Base-by-base conservation (phyloP, 441 rosid species). In the Melastoma candidum region DNA sequence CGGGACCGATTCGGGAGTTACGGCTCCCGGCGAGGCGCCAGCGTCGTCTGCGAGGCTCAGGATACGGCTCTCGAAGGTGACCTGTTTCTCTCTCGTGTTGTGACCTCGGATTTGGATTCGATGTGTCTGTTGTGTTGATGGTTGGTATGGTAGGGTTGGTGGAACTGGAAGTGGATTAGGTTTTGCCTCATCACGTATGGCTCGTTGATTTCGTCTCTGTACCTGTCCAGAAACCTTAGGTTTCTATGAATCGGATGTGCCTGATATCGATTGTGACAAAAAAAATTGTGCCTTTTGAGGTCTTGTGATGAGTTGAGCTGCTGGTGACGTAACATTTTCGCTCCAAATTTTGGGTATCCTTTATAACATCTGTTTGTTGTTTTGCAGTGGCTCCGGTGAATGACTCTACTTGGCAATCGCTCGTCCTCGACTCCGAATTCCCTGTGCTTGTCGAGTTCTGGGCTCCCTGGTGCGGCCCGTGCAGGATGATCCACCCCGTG, bases 381-480 rank as follows among this genome's bases (percentile, higher is more conserved):
- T 49, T 65, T 64, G 74, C 83, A 83, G 96, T 81, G 57, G 68
- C 78, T 22, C 53, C 69, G 32, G 83, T 85, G 22, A 68, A 69
- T 47, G 95, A 83, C 50, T 68, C 69, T 13, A 73, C 79, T 39
- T 90, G 97, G 97, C 79, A 83, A 52, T 74, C 92, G 8, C 69
- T 70, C 36, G 93, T 90, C 51, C 85, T 90, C 3, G 83, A 78
- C 12, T 77, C 88, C 44, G 78, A 77, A 44, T 26, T 56, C 11
- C 86, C 98, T 2, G 95, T 87, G 3, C 56, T 87, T 52, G 90
- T 92, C 27, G 96, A 87, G 24, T 92, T 92, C 60, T 92, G 98
- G 98, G 98, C 98, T 49, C 98, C 98, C 4, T 92, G 98, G 96
- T 92, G 98, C 48, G 96, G 96, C 26, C 98, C 98, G 1, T 92